phyloP scores from a whole-genome alignment of 306 rosid genomes.

The Leucaena leucocephala region DNA sequence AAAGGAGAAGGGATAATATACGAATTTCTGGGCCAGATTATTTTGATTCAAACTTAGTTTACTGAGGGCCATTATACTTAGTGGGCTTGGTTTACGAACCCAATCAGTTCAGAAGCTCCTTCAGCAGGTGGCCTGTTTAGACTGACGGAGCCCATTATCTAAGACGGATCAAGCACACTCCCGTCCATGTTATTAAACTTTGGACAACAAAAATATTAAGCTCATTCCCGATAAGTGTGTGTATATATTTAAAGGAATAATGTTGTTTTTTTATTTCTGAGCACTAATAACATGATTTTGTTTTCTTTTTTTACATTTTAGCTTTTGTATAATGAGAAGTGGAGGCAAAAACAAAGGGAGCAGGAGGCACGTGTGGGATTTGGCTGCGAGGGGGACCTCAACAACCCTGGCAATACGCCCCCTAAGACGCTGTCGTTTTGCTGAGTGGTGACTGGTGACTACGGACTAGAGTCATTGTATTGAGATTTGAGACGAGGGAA shows the following conservation, averaged over 20 bases:
- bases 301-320: too few species aligned
- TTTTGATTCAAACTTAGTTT: background rate
- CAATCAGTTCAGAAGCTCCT: background rate
- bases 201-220: too few species aligned
- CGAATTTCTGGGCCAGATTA: background rate
- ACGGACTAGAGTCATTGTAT: background rate
- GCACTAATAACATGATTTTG: too few species aligned
- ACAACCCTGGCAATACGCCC: background rate
- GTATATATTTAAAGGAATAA: too few species aligned
- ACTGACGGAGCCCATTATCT: background rate
- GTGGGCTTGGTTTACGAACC: background rate
- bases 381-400: background rate
- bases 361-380: background rate
- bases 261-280: too few species aligned
- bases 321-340: too few species aligned
- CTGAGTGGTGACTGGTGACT: background rate
- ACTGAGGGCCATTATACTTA: background rate
- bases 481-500: too few species aligned
- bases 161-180: background rate
- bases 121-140: background rate
- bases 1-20: too few species aligned
- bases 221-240: too few species aligned
- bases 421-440: slow-evolving; percentile 7
- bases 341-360: background rate
- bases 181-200: too few species aligned